Evolutionary conservation across 306 rosid species (phyloP).

Genomic region (Vicia sativa): DNA sequence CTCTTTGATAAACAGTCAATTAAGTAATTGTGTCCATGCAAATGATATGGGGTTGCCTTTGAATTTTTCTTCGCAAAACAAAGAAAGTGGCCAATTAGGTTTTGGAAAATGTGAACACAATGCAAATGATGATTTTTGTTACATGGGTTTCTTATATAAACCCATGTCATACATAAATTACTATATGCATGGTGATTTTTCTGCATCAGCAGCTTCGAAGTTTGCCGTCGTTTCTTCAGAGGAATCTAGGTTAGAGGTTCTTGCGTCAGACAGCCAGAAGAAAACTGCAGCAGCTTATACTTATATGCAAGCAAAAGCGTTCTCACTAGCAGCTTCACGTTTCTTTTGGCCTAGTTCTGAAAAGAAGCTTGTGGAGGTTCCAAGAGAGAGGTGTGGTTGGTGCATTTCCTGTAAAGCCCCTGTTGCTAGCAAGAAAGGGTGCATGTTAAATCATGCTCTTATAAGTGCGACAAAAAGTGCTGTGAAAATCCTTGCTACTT

Average conservation of each 20-base stretch:
- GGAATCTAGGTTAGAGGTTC: constrained; percentile 69
- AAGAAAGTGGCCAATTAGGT: constrained; percentile 47
- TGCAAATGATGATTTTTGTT: constrained; percentile 43
- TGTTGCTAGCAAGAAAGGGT: constrained; percentile 89
- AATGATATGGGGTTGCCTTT: constrained; percentile 41
- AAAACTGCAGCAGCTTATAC: constrained; percentile 57
- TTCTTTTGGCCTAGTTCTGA: constrained; percentile 97
- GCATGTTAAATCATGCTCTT: constrained; percentile 94
- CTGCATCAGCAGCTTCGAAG: constrained; percentile 95
- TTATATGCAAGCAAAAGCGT: constrained; percentile 83
- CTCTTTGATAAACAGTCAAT: constrained; percentile 43
- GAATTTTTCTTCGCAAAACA: constrained; percentile 50
- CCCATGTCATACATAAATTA: constrained; percentile 75
- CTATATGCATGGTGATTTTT: constrained; percentile 88
- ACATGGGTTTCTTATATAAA: constrained; percentile 67
- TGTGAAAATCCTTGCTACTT: constrained; percentile 64
- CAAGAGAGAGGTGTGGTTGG: constrained; percentile 99
- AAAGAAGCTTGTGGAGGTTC: constrained; percentile 91
- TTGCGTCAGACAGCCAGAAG: constrained; percentile 59
- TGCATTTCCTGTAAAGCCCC: constrained; percentile 88
- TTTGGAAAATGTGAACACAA: constrained; percentile 48
- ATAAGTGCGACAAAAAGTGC: constrained; percentile 88
- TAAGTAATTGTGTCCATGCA: constrained; percentile 39
- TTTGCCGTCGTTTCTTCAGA: constrained; percentile 70
- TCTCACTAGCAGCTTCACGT: constrained; percentile 75